A percentile compares a stretch with the other conserved stretches of the same genome.
Conservation (phyloP, 306 rosid species). For the Argentina anserina region DNA sequence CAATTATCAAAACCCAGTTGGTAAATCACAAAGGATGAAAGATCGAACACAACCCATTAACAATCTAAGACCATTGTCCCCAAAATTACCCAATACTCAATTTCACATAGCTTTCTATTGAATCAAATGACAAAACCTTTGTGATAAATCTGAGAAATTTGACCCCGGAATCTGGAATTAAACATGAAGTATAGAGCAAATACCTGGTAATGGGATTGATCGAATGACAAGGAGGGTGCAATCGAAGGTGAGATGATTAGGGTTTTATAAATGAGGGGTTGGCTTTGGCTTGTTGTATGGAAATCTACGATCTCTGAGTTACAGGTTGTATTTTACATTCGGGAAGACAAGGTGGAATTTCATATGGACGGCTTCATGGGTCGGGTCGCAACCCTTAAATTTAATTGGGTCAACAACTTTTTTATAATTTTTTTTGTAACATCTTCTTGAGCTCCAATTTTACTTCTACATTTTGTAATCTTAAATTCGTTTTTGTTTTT, state of each 20-base stretch:
- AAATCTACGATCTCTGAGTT: conserved; percentile 7
- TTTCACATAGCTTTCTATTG: neutral
- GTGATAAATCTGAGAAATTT: conserved; percentile 1
- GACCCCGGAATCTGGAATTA: neutral
- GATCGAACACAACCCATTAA: conserved; percentile 7
- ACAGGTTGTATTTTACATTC: conserved; percentile 33
- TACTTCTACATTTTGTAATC: no score
- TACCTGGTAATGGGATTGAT: conserved; percentile 33
- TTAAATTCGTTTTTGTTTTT: no score
- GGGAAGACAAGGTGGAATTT: neutral
- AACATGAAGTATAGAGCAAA: neutral
- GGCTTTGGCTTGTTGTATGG: neutral
- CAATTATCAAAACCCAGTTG: conserved; percentile 3
- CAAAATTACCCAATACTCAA: neutral
- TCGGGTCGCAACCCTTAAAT: neutral
- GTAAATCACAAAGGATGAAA: conserved; percentile 7
- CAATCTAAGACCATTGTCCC: neutral
- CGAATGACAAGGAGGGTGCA: conserved; percentile 21
- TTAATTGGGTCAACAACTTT: neutral
- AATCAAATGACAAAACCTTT: neutral
- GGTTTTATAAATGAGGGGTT: neutral
- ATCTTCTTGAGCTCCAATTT: no score
- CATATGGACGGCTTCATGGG: neutral
- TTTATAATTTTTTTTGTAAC: no score
- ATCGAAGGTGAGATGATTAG: conserved; percentile 1